Conservation (phyloP, 345 rosid species). For the thale cress (Arabidopsis thaliana) region TAIR10.1 NC_003070.9:27442501-27443000, state of each 20-base stretch:
- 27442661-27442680: slow-evolving; percentile 23
- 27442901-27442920: background rate
- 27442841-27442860: slow-evolving; percentile 42
- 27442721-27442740: slow-evolving; percentile 16
- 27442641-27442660: slow-evolving; percentile 31
- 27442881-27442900: background rate
- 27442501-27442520: slow-evolving; percentile 44
- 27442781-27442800: background rate
- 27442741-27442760: slow-evolving; percentile 27
- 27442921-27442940: slow-evolving; percentile 40
- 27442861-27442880: slow-evolving; percentile 30
- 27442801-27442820: background rate
- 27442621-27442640: slow-evolving; percentile 32
- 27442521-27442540: slow-evolving; percentile 39
- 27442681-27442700: slow-evolving; percentile 41
- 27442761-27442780: background rate
- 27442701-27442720: slow-evolving; percentile 15
- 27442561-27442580: slow-evolving; percentile 38
- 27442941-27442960: slow-evolving; percentile 17
- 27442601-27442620: slow-evolving; percentile 26
- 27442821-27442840: background rate
- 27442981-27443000: slow-evolving; percentile 20
- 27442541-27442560: background rate
- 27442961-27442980: slow-evolving; percentile 18
- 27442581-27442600: slow-evolving; percentile 44